Evolutionary conservation across 768 basidiomycete genomes (phyloP), one percentile per base, ranked within the genome.

Genomic region (Nidularia pulvinata): DNA sequence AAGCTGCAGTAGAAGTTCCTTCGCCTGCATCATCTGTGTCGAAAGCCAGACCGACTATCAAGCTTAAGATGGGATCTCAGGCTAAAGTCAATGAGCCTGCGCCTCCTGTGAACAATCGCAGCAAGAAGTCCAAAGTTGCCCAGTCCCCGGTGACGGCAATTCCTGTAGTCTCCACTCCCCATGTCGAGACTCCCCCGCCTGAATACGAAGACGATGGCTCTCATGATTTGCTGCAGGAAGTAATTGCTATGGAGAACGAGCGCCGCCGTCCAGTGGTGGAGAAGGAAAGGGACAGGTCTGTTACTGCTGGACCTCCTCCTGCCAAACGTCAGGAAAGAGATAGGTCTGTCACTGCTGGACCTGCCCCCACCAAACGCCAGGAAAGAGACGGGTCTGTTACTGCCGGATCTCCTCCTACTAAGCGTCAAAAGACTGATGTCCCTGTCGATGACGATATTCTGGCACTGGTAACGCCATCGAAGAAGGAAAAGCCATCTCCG

Each of bases 201-300:
- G 80, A 86, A 3, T 88, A 88, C 62, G 79, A 86, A 44, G 89
- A 91, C 59, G 89, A 91, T 67, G 89, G 88, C n/a, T 88, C 86
- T 32, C 84, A 89, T 58, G 90, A 93, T 61, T 76, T 93, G 39
- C 71, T 91, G 2, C 88, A 91, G 64, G 90, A 92, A 65, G 89
- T 93, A 16, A 79, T 91, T 51, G 90, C 90, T 6, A 88, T 91
- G 39, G 90, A 92, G 64, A 75, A 81, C 51, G 83, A 86, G 67
- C 81, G 79, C 32, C 75, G 76, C 30, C 77, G 80, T 35, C 71
- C 70, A 47, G 60, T 68, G 6, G 62, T 62, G n/a, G 80, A 74
- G 37, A 70, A 70, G 50, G 70, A 66, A 16, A 77, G 68, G 19
- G 45, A 46, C 19, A n/a, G n/a, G n/a, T n/a, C n/a, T n/a, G n/a